Conservation (phyloP, 768 basidiomycete genomes). For the Serendipita indica region DNA sequence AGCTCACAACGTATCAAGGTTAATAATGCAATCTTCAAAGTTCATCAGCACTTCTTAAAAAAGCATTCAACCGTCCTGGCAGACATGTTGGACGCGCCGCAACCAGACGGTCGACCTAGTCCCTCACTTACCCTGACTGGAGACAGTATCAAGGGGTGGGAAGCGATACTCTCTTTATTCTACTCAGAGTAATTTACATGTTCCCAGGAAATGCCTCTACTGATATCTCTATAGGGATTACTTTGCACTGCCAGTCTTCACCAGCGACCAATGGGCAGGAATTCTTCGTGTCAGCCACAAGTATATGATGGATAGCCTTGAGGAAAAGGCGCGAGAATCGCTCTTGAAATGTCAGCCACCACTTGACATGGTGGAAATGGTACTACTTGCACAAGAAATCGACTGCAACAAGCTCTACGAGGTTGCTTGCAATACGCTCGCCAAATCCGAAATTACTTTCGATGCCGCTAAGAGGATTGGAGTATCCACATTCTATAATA, state of each 20-base stretch:
- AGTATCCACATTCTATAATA: too few relatives aligned
- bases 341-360: neutral
- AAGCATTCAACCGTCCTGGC: neutral
- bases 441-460: too few relatives aligned
- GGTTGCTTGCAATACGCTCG: too few relatives aligned
- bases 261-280: neutral
- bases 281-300: neutral
- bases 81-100: neutral
- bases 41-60: neutral
- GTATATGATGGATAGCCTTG: neutral
- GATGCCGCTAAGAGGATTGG: too few relatives aligned
- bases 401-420: neutral
- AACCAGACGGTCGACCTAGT: neutral
- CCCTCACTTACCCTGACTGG: neutral
- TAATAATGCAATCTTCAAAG: slow-evolving; percentile 7
- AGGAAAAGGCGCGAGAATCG: neutral
- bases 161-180: neutral
- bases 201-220: too few relatives aligned
- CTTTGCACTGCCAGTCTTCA: neutral
- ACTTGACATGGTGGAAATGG: neutral
- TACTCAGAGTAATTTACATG: neutral
- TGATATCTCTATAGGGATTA: neutral
- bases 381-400: neutral
- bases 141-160: neutral
- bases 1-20: too few relatives aligned